These are phyloP conservation scores for Eurotiales sp. DNA, from an alignment of 2,329 filamentous ascomycete species.

Conservation along the genomic window DNA sequence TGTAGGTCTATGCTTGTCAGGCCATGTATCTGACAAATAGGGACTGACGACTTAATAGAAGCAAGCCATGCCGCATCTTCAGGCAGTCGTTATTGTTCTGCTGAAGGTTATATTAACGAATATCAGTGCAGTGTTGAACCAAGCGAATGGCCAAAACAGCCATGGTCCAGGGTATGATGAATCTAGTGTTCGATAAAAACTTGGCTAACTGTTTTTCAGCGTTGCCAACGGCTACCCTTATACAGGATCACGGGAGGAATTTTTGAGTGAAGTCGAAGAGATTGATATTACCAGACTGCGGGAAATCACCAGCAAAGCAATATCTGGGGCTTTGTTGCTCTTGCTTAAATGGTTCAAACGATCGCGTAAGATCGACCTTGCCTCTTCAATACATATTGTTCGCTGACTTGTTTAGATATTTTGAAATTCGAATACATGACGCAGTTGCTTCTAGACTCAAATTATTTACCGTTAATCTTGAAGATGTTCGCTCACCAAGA, in stretches of 20 bases:
- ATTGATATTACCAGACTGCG: constrained; percentile 75
- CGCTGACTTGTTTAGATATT: constrained; percentile 58
- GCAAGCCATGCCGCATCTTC: constrained; percentile 75
- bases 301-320: constrained; percentile 86
- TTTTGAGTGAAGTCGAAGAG: constrained; percentile 60
- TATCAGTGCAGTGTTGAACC: constrained; percentile 76
- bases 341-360: constrained; percentile 94
- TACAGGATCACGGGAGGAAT: constrained; percentile 24
- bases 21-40: neutral
- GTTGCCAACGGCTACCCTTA: constrained; percentile 23
- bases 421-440: constrained; percentile 95
- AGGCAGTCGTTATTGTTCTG: constrained; percentile 89
- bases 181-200: neutral
- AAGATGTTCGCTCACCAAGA: constrained; percentile 95
- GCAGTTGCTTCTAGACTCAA: constrained; percentile 88
- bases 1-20: constrained; percentile 54
- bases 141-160: constrained; percentile 44
- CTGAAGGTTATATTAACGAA: constrained; percentile 84
- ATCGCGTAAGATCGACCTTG: constrained; percentile 63
- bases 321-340: constrained; percentile 84
- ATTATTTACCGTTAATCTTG: constrained; percentile 86
- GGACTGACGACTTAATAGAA: constrained; percentile 46
- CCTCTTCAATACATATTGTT: constrained; percentile 14
- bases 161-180: constrained; percentile 41
- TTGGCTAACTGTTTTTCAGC: constrained; percentile 24